Evolutionary conservation across 345 rosid species (phyloP), one percentile per base, ranked within the genome.

Genomic region (Euclidium syriacum): DNA sequence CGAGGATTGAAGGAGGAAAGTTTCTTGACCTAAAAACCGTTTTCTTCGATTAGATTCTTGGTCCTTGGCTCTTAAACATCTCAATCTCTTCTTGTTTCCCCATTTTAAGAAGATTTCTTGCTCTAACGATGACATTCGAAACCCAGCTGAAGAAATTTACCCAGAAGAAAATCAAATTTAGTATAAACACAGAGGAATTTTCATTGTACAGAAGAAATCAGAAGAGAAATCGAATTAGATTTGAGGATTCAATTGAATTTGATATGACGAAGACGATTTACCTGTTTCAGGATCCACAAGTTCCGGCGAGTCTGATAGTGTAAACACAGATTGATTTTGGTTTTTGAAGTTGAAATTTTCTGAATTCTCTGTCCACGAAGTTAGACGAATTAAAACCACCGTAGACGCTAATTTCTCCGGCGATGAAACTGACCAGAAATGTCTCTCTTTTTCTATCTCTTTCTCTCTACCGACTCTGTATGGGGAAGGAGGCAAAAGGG

Each of bases 61-160:
- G 52, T 79, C 84, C 63, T 84, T 90, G 29, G 84, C 67, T 74
- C 86, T 86, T 30, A 81, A 74, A 67, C 92, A 75, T 80, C 98
- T 81, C 68, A 77, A 82, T 73, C 87, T 85, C 83, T 91, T 91
- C 75, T 79, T 85, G 62, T 78, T 85, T 53, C 96, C 95, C 98
- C 98, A 88, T 69, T 83, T 85, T 54, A 88, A 76, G 61, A 83
- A 75, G 29, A 86, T 83, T 58, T 88, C 95, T 64, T 64, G 65
- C 18, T 64, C 75, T 24, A 56, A 48, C 12, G 70, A 50, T 9
- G 70, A 56, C 70, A 64, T 71, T 42, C 25, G 0, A 4, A 26
- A 61, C 17, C n/a, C 5, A 67, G 1, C 58, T 46, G 40, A 56
- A 46, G 18, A 56, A 29, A 4, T 36, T 11, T 29, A 17, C n/a